These are phyloP conservation scores for Chenopodium formosanum DNA, from an alignment of 148 eudicot species.

Conservation along the genomic window DNA sequence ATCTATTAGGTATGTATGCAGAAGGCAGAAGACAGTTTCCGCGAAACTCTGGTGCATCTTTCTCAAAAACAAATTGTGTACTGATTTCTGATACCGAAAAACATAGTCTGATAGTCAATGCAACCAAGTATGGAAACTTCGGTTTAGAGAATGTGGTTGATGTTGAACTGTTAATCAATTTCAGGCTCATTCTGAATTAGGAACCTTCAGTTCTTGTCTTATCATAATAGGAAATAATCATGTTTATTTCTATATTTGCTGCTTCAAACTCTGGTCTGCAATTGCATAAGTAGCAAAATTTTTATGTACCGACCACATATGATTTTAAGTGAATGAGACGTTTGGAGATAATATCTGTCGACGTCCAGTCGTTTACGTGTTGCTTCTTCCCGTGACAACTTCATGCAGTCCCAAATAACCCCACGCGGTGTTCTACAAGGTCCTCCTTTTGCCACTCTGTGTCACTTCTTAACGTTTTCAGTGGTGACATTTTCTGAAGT, in stretches of 20 bases:
- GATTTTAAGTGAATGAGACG: not conserved
- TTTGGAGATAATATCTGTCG: not conserved
- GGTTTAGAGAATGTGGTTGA: not conserved
- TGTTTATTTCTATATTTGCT: not conserved
- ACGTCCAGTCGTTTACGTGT: not conserved
- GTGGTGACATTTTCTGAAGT: not conserved
- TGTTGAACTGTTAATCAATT: not conserved
- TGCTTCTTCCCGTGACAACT: not conserved
- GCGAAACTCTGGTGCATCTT: not conserved
- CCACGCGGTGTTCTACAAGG: not conserved
- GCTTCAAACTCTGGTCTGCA: too few relatives aligned
- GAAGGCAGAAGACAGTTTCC: too few relatives aligned
- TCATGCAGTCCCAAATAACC: not conserved
- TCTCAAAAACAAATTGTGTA: not conserved
- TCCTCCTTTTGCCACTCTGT: not conserved
- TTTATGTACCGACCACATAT: not conserved
- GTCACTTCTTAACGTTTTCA: not conserved
- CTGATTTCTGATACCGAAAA: not conserved
- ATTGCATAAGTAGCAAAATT: not conserved
- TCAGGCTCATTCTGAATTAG: not conserved
- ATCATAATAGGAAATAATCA: not conserved
- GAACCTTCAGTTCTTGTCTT: not conserved
- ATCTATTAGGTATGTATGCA: not conserved
- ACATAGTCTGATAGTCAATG: not conserved
- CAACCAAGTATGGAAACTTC: conserved; percentile 2